phyloP scores from a whole-genome alignment of 305 asterid species.

The Vinca major region DNA sequence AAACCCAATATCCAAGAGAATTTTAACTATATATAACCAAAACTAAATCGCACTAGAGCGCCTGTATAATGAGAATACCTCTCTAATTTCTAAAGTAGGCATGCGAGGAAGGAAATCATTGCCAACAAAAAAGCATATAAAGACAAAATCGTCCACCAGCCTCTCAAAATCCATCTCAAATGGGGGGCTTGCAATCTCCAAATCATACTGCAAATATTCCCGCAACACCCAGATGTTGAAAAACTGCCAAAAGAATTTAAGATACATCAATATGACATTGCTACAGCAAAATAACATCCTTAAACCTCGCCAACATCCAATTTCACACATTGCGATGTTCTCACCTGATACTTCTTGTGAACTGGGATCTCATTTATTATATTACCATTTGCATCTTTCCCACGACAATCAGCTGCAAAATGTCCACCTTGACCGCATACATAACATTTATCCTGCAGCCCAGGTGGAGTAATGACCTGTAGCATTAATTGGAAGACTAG shows the following conservation, averaged over 20 bases:
- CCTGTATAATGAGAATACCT: constrained; percentile 40
- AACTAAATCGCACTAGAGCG: constrained; percentile 8
- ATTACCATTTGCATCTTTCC: constrained; percentile 43
- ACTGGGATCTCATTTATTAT: constrained; percentile 51
- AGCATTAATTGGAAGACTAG: constrained; percentile 9
- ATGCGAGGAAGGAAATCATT: constrained; percentile 99
- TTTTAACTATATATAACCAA: constrained; percentile 9
- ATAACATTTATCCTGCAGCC: constrained; percentile 90
- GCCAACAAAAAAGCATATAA: constrained; percentile 92
- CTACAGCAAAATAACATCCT: constrained; percentile 6
- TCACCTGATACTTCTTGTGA: constrained; percentile 89
- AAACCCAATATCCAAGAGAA: neutral
- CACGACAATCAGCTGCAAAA: constrained; percentile 76
- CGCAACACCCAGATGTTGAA: constrained; percentile 89
- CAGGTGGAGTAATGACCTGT: constrained; percentile 72
- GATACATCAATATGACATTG: constrained; percentile 14
- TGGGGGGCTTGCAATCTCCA: constrained; percentile 67
- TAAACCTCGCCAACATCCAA: constrained; percentile 13
- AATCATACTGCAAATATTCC: constrained; percentile 83
- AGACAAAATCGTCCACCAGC: constrained; percentile 96
- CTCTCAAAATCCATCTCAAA: constrained; percentile 75
- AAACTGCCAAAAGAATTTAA: constrained; percentile 48
- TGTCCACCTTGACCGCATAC: constrained; percentile 86
- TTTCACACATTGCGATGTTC: constrained; percentile 17
- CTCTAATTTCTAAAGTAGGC: constrained; percentile 98